Percentiles rank a stretch among this genome's conserved stretches.
phyloP scores from a whole-genome alignment of 2,329 filamentous ascomycete genomes.

The Metarhizium robertsii region DNA sequence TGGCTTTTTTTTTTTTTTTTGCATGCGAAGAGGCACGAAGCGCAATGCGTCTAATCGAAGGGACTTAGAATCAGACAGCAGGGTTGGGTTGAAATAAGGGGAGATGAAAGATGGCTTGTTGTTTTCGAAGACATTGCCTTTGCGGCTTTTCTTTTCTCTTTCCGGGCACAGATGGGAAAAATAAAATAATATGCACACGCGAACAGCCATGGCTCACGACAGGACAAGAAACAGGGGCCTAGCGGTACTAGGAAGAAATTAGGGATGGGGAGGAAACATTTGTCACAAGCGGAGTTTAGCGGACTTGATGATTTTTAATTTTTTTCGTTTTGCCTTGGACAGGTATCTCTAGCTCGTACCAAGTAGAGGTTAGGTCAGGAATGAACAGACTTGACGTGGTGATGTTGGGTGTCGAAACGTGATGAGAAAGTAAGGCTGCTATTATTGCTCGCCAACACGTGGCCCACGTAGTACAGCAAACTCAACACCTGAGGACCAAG shows the following conservation, averaged over 20 bases:
- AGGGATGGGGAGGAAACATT: not conserved
- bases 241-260: not conserved
- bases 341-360: not conserved
- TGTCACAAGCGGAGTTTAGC: constrained; percentile 7
- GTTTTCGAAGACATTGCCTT: not conserved
- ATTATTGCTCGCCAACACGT: no score
- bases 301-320: constrained; percentile 5
- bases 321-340: not conserved
- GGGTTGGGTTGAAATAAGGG: not conserved
- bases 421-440: no score
- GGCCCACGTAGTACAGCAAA: no score
- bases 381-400: not conserved
- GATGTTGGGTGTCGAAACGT: no score
- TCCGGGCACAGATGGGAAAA: not conserved
- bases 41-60: not conserved
- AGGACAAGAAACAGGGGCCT: not conserved
- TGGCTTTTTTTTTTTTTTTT: not conserved
- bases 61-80: not conserved
- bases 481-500: no score
- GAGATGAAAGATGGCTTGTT: not conserved
- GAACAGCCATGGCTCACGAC: not conserved
- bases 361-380: not conserved
- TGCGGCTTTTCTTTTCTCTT: not conserved
- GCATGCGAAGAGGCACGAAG: not conserved
- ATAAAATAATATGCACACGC: constrained; percentile 7